Conservation (phyloP, 345 rosid species). For the Rhizophora mangle region DNA sequence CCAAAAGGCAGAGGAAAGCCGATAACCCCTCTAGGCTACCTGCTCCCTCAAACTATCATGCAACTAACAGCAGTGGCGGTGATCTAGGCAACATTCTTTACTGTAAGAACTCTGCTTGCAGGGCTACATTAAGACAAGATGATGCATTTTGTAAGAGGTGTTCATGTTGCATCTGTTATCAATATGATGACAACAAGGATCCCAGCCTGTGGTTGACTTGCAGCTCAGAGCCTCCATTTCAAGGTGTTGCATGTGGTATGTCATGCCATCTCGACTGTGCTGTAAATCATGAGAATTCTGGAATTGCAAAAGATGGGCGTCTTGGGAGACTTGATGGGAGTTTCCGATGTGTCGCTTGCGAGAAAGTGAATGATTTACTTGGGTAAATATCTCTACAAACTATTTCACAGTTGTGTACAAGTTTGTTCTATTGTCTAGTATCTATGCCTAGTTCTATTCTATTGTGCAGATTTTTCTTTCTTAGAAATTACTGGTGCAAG, state of each 20-base stretch:
- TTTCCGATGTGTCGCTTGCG: conserved; percentile 66
- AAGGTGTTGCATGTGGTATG: conserved; percentile 70
- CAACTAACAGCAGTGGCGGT: conserved; percentile 17
- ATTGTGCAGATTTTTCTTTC: not conserved
- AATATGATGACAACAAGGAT: conserved; percentile 90
- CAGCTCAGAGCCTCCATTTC: conserved; percentile 60
- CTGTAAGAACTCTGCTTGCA: conserved; percentile 89
- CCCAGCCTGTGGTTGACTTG: conserved; percentile 92
- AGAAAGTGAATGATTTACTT: conserved; percentile 79
- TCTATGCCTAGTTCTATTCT: not conserved
- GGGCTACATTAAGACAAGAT: conserved; percentile 55
- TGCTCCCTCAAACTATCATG: conserved; percentile 29
- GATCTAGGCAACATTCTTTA: conserved; percentile 37
- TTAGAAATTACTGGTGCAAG: too few species aligned
- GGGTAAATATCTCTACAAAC: conserved; percentile 44
- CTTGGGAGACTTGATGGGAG: conserved; percentile 61
- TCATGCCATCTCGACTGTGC: conserved; percentile 92
- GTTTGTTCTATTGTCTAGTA: not conserved
- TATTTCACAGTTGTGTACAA: not conserved
- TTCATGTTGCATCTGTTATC: conserved; percentile 80
- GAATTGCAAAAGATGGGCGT: conserved; percentile 52
- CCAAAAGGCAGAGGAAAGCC: conserved; percentile 67
- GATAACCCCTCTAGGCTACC: conserved; percentile 59
- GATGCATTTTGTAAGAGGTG: conserved; percentile 81
- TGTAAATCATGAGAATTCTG: conserved; percentile 57